Base-by-base conservation (phyloP, 1,284 basidiomycete genomes). In the Cystobasidium sp. region DNA sequence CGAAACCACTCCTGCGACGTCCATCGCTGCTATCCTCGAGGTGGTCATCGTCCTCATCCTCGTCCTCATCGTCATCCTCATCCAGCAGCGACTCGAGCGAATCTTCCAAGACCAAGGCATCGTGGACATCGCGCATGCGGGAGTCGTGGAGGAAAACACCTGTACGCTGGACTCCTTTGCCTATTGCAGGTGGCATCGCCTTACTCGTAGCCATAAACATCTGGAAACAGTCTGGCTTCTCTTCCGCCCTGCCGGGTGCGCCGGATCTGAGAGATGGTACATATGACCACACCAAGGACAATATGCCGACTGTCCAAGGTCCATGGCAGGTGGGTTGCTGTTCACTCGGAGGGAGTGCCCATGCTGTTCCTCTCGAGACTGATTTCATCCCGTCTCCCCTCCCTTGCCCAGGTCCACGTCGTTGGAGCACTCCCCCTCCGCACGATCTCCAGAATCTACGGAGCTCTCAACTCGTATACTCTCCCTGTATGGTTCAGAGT, bases 401-500 rank as follows among this genome's bases (percentile, higher is more conserved):
- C 52, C 18, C 31, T 22, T 43, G 47, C 71, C 56, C 81, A 97
- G 93, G 93, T 98, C 37, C 92, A 97, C 83, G 94, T 99, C 68
- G 86, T 99, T 62, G 96, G 94, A 68, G 95, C 95, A 7, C 88
- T 99, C 3, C 96, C 96, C 0, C 87, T 99, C 18, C 90, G 95
- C 56, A 93, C 93, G 78, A 89, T 98, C 80, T 98, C 94, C 37
- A 90, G 95, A 6, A 84, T 97, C 8, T 99, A 96, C 94, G 97
- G 97, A 8, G 95, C 94, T 83, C 81, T 97, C 74, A 99, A 98
- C 84, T 91, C 90, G 64, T 76, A 81, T 66, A 81, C 81, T 76
- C 88, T 99, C 1, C 97, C 96, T 31, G 87, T 96, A 71, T 99
- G 95, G 96, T 88, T 94, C 83, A 87, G 96, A 37, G 94, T 94